Conservation (phyloP, 371 early-diverging fungal genomes). For the Mortierella sp. region DNA sequence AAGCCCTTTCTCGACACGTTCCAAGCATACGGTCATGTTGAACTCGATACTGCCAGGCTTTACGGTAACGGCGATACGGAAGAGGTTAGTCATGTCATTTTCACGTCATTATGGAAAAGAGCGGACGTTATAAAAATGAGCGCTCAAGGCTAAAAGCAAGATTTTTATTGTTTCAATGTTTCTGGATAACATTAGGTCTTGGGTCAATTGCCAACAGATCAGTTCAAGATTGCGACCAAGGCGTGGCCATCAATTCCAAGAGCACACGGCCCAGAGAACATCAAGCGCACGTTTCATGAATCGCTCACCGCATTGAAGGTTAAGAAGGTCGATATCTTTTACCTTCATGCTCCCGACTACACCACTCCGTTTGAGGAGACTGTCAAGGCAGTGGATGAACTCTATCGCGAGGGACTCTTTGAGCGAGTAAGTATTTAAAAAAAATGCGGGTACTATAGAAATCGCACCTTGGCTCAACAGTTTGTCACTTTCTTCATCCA, state of each 20-base stretch:
- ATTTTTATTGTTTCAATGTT: no score
- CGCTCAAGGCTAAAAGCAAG: no score
- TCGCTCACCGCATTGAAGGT: constrained; percentile 52
- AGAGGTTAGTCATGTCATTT: constrained; percentile 1
- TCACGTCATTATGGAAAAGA: no score
- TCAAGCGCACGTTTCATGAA: constrained; percentile 55
- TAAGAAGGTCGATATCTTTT: constrained; percentile 61
- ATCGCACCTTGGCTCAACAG: not conserved
- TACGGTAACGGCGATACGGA: constrained; percentile 27
- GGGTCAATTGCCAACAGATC: not conserved
- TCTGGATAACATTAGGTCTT: constrained; percentile 12
- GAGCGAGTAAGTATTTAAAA: constrained; percentile 32
- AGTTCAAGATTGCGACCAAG: constrained; percentile 58
- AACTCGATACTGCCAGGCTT: constrained; percentile 21
- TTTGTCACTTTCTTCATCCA: not conserved
- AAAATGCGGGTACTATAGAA: not conserved
- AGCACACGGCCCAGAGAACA: constrained; percentile 60
- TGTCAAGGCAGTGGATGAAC: constrained; percentile 55
- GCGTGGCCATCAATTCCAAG: constrained; percentile 62
- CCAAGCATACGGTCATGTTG: constrained; percentile 11
- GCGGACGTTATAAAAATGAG: no score
- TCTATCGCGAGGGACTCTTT: constrained; percentile 61
- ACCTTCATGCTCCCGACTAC: constrained; percentile 63
- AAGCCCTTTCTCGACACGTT: constrained; percentile 14
- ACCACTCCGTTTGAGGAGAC: constrained; percentile 61